A percentile compares a stretch with the other conserved stretches of the same genome.
Evolutionary conservation across 352 stramenopile species (phyloP).

Genomic region (Discostella stelligera): DNA sequence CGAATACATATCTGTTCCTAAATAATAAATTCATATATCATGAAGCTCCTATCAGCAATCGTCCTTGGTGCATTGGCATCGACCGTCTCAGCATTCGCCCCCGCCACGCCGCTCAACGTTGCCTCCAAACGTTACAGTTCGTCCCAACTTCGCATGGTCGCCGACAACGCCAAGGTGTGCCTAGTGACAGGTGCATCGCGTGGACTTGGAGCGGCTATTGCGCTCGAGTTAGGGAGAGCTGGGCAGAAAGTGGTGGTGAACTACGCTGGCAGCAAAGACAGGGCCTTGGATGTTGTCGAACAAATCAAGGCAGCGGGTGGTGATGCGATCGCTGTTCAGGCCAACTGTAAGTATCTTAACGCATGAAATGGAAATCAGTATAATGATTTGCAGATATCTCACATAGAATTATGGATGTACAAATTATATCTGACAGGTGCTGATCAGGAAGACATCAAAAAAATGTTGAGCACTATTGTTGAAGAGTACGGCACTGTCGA

Average conservation of each 20-base stretch:
- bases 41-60: slow-evolving; percentile 43
- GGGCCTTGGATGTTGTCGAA: slow-evolving; percentile 78
- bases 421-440: slow-evolving; percentile 43
- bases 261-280: slow-evolving; percentile 76
- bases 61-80: slow-evolving; percentile 33
- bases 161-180: slow-evolving; percentile 75
- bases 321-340: slow-evolving; percentile 79
- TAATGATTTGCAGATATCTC: slow-evolving; percentile 7
- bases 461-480: slow-evolving; percentile 77
- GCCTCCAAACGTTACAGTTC: slow-evolving; percentile 24
- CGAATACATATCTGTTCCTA: neutral
- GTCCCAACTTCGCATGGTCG: slow-evolving; percentile 69
- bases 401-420: neutral
- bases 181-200: slow-evolving; percentile 80
- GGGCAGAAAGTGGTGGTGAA: slow-evolving; percentile 85
- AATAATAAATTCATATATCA: slow-evolving; percentile 30
- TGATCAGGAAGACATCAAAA: slow-evolving; percentile 75
- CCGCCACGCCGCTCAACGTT: slow-evolving; percentile 39
- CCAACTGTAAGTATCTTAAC: slow-evolving; percentile 67
- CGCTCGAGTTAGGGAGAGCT: slow-evolving; percentile 78
- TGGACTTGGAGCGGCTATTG: slow-evolving; percentile 83
- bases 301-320: slow-evolving; percentile 75
- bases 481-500: slow-evolving; percentile 81
- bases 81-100: slow-evolving; percentile 34
- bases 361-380: neutral